Evolutionary conservation across 805 yeast species (phyloP), one percentile per base, ranked within the genome.

Genomic region (Cyberlindnera maclurae): DNA sequence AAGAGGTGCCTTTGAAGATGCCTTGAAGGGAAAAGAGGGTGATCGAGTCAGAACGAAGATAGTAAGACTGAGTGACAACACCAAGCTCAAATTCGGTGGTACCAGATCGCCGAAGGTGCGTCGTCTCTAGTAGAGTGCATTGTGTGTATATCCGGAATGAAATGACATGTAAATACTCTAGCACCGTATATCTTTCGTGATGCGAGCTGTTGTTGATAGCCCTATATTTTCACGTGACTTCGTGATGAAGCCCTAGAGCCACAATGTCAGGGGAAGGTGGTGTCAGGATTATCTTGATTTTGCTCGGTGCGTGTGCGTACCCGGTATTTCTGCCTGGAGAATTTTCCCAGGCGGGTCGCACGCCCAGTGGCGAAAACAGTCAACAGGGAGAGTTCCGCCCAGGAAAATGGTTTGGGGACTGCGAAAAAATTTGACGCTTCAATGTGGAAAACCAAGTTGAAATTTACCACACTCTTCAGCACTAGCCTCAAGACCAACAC

Each of bases 31-130:
- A 51, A 84, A 83, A 57, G 97, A 90, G 67, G 97, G 97, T 38
- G 63, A 70, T 31, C 62, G 67, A 26, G 67, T 93, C 29, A 74
- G 86, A 55, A 70, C 72, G n/a, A 68, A 73, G 39, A 73, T 93
- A 29, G 71, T 73, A 26, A 76, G 88, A 52, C 65, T 90, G 26
- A 72, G 82, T 35, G 97, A 90, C 54, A 70, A 73, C 47, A 87
- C 98, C 5, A 75, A 75, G 41, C 71, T 90, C 67, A 82, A 84
- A 62, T 86, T 86, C 55, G 98, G 98, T 70, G 97, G 97, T 70
- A 81, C 75, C 34, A 77, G 93, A 53, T 71, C 95, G 15, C 94
- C 90, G 63, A 77, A 79, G 59, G 70, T 70, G 41, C 82, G 96
- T 68, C 79, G 94, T 65, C 67, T 82, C 54, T 78, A 65, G 59